Evolutionary conservation across 1,284 basidiomycete species (phyloP), one percentile per base, ranked within the genome.

Genomic region (Xanthoconium separans): DNA sequence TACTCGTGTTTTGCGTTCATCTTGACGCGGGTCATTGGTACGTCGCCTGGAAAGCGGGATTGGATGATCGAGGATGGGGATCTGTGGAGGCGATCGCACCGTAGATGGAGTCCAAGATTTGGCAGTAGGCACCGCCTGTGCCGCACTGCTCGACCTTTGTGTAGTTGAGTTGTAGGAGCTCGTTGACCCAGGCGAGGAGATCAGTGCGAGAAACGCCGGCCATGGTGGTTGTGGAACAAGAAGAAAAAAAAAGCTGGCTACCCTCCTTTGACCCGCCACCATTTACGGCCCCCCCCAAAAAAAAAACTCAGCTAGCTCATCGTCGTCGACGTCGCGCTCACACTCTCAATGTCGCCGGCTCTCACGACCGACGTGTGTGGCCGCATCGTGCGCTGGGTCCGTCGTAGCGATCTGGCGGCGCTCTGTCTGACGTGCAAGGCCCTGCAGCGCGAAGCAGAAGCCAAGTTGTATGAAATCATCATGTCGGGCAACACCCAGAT

Each of bases 81-180:
- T 68, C 55, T 51, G 40, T 45, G 43, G 27, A 37, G 46, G 54
- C 51, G 59, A 65, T 55, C 53, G 65, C 61, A 94, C 93, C 86
- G 70, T 89, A 98, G 76, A 98, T 87, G 45, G 91, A 93, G 78
- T 98, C 95, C 54, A 98, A 75, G 67, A 98, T 80, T 73, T 95
- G 94, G 71, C 93, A 94, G 73, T 95, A 95, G 31, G 91, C 91
- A 15, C 82, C 90, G 56, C 94, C 94, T 1, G 86, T 84, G 31
- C 95, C 95, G 70, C 93, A 97, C 74, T 98, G 94, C 73, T 96
- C 94, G 58, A 97, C 75, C 74, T 98, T 98, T 31, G 90, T 93
- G 75, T 97, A 95, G 74, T 89, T 91, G 70, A 93, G 75, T 65
- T 89, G 85, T 9, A 98, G 82, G 20, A 99, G 85, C 45, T 96